Evolutionary conservation across 2,329 filamentous ascomycete species (phyloP), one percentile per base, ranked within the genome.

Genomic region (Scytalidium lignicola): DNA sequence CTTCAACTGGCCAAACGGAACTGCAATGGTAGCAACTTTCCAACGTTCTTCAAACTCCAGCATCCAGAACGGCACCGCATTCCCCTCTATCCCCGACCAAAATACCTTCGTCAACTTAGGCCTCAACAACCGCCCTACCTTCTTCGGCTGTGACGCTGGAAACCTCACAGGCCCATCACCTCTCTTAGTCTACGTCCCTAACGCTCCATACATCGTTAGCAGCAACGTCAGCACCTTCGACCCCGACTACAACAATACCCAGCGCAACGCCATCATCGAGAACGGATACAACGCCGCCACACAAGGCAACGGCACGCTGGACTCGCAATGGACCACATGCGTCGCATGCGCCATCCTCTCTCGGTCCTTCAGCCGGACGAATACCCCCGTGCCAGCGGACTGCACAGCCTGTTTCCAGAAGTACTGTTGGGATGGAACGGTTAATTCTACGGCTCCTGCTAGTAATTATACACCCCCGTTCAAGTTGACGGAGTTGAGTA

Each of bases 261-360:
- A 89, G 69, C 87, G 92, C 54, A 81, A 96, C 64, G 77, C 78
- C 54, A 88, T 96, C 62, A 90, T 99, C 61, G 67, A 80, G 57
- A 97, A 99, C 69, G 92, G 90, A 18, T 93, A 87, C 71, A 80
- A 93, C 58, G 81, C 85, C 17, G 91, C 80, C 2, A 96, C 91
- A 0, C 85, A 86, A 73, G 89, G 80, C 46, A 96, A 97, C 69
- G 80, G 77, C 44, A 91, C 89, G 0, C 64, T 84, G 2, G 86
- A 95, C 64, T 59, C 69, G 2, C 68, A 85, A 54, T 99, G 93
- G 92, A 76, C 86, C 0, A 75, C 82, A 1, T 99, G 92, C 59
- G 86, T 96, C 3, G 90, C 85, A 19, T 99, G 93, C 68, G 93
- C 92, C 4, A 83, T 95, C 37, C 75, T 97, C 15, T 80, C 79